Base-by-base conservation (phyloP, 768 basidiomycete species). In the Favolaschia claudopus region DNA sequence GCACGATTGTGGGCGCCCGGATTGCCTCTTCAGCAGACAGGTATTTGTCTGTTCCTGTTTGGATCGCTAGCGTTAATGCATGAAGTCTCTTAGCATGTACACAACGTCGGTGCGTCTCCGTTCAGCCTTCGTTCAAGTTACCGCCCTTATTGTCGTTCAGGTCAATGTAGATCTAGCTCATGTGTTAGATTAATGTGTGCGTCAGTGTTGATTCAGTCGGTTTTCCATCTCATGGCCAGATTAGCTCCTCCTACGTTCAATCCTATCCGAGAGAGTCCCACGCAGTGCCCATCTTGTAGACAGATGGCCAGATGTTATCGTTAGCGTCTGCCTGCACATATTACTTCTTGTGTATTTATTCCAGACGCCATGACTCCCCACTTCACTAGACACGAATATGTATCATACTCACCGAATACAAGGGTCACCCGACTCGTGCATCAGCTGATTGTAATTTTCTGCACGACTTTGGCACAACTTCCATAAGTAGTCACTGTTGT, bases 1-100 rank as follows among this genome's bases (percentile, higher is more conserved):
- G 44, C 84, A 89, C 66, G 91, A 92, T 68, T 92, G 91, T 64
- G 70, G 85, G 42, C 77, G 77, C 59, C 69, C 76, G 4, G 83
- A 87, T 64, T 92, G 91, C 72, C 72, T 91, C 62, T 92, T 92
- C 72, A 92, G 91, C 70, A 71, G 76, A 67, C 78, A n/a, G 87
- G 58, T 90, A 92, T 62, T 66, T 71, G 17, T 88, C 89, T 69
- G 71, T 79, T 49, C 85, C 89, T 88, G 63, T 68, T 58, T 32
- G 13, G 15, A 19, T 20, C 39, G 7, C n/a, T 15, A 28, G 15
- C 13, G 15, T 40, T 12, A 4, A 29, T 13, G 29, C 33, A 14
- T 29, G 29, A 33, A 25, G 2, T 17, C 15, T 25, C 43, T 58
- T 36, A 51, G n/a, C n/a, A n/a, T n/a, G n/a, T n/a, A n/a, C n/a